phyloP scores from a whole-genome alignment of 805 yeast genomes.

The Ogataea salicorniae region DNA sequence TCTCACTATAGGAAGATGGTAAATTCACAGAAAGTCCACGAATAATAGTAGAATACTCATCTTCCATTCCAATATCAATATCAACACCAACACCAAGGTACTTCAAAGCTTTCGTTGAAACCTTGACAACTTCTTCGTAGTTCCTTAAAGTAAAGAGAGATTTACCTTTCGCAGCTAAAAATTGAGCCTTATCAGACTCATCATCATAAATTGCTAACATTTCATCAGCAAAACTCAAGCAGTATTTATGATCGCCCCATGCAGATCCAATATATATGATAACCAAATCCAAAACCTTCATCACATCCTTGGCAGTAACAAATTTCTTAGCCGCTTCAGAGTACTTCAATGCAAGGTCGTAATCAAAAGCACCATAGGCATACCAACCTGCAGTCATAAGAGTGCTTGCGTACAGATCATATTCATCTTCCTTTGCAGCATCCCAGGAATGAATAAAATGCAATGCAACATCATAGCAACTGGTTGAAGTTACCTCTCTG shows the following conservation, averaged over 20 bases:
- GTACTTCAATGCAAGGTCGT: slow-evolving; percentile 35
- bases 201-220: slow-evolving; percentile 28
- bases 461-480: slow-evolving; percentile 34
- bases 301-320: slow-evolving; percentile 17
- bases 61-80: not conserved
- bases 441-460: slow-evolving; percentile 35
- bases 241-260: slow-evolving; percentile 30
- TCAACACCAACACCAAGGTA: slow-evolving; percentile 35
- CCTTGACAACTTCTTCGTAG: slow-evolving; percentile 30
- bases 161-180: slow-evolving; percentile 34
- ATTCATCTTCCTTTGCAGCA: slow-evolving; percentile 33
- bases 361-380: slow-evolving; percentile 40
- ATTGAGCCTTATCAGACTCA: slow-evolving; percentile 31
- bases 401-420: slow-evolving; percentile 32
- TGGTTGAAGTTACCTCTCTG: not conserved
- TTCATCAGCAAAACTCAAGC: slow-evolving; percentile 32
- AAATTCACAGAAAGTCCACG: slow-evolving; percentile 24
- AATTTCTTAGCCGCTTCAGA: slow-evolving; percentile 33
- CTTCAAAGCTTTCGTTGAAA: slow-evolving; percentile 33
- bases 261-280: slow-evolving; percentile 30
- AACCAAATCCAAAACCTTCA: slow-evolving; percentile 27
- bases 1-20: slow-evolving; percentile 37
- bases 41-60: slow-evolving; percentile 18
- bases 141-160: slow-evolving; percentile 31
- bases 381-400: slow-evolving; percentile 39